Percentiles rank a stretch among this genome's conserved stretches.
These are phyloP conservation scores for Verticillium tricorpus DNA, from an alignment of 2,329 filamentous ascomycete species.

Conservation along the genomic window DNA sequence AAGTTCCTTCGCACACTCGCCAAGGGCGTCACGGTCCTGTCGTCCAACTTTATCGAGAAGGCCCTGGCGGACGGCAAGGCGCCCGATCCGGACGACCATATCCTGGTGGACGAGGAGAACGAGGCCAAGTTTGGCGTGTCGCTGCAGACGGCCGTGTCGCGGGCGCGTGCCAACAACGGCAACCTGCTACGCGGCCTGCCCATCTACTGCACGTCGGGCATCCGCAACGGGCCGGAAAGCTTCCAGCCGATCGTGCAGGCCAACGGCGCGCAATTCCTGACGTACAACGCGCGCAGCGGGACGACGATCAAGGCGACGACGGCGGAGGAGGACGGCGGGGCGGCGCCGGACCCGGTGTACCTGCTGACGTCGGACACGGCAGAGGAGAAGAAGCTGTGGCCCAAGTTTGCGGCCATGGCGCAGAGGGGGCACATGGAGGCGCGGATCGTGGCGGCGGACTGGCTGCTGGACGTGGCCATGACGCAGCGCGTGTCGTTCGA, in stretches of 20 bases:
- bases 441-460: slow-evolving; percentile 78
- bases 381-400: slow-evolving; percentile 72
- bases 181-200: slow-evolving; percentile 70
- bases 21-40: slow-evolving; percentile 71
- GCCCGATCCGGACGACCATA: slow-evolving; percentile 60
- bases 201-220: slow-evolving; percentile 78
- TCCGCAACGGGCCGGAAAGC: slow-evolving; percentile 77
- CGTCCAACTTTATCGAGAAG: slow-evolving; percentile 71
- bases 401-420: slow-evolving; percentile 75
- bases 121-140: slow-evolving; percentile 69
- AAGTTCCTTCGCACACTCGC: slow-evolving; percentile 92
- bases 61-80: slow-evolving; percentile 66
- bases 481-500: slow-evolving; percentile 72
- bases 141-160: slow-evolving; percentile 61
- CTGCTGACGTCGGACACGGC: slow-evolving; percentile 66
- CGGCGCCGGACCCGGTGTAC: slow-evolving; percentile 69
- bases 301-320: slow-evolving; percentile 61
- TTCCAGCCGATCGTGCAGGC: slow-evolving; percentile 82
- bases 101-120: slow-evolving; percentile 65
- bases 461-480: slow-evolving; percentile 88
- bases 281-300: slow-evolving; percentile 71
- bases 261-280: slow-evolving; percentile 79
- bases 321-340: slow-evolving; percentile 55
- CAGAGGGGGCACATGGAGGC: slow-evolving; percentile 73
- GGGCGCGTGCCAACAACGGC: slow-evolving; percentile 72